These are phyloP conservation scores for Trametes polyzona DNA, from an alignment of 1,284 basidiomycete species.

Conservation along the genomic window DNA sequence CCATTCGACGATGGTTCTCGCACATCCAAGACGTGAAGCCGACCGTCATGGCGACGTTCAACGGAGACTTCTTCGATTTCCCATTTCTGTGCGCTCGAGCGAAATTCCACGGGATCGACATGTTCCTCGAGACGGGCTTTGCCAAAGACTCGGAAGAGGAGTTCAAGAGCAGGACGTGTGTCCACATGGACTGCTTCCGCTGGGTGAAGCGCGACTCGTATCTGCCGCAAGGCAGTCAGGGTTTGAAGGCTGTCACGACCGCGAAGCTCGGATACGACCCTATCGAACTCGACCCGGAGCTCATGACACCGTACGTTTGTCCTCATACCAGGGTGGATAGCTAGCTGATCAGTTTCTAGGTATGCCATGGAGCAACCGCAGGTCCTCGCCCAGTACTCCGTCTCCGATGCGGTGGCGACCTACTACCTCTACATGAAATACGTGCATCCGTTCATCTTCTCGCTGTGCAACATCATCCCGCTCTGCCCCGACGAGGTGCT, in stretches of 20 bases:
- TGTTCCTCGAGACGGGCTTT: conserved; percentile 96
- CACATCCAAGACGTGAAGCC: conserved; percentile 94
- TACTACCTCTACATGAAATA: conserved; percentile 99
- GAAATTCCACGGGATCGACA: conserved; percentile 90
- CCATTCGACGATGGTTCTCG: conserved; percentile 89
- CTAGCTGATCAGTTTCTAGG: conserved; percentile 42
- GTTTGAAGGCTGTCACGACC: conserved; percentile 97
- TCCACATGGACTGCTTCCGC: conserved; percentile 99
- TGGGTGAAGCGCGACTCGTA: conserved; percentile 99
- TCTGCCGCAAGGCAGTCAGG: conserved; percentile 97
- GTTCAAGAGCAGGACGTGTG: conserved; percentile 92
- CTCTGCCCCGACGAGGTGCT: conserved; percentile 96
- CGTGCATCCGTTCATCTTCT: conserved; percentile 99
- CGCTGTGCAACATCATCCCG: conserved; percentile 98
- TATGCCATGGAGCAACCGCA: conserved; percentile 98
- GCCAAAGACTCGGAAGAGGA: conserved; percentile 92
- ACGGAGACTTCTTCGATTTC: conserved; percentile 99
- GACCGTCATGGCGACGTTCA: conserved; percentile 98
- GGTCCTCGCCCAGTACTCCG: conserved; percentile 94
- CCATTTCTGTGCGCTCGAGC: conserved; percentile 94
- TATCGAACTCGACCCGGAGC: conserved; percentile 96
- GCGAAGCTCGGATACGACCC: conserved; percentile 98
- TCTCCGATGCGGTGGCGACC: conserved; percentile 99
- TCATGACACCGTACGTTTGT: conserved; percentile 94
- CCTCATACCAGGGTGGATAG: neutral